phyloP scores from a whole-genome alignment of 2,329 filamentous ascomycete species.

The Colletotrichum horii region DNA sequence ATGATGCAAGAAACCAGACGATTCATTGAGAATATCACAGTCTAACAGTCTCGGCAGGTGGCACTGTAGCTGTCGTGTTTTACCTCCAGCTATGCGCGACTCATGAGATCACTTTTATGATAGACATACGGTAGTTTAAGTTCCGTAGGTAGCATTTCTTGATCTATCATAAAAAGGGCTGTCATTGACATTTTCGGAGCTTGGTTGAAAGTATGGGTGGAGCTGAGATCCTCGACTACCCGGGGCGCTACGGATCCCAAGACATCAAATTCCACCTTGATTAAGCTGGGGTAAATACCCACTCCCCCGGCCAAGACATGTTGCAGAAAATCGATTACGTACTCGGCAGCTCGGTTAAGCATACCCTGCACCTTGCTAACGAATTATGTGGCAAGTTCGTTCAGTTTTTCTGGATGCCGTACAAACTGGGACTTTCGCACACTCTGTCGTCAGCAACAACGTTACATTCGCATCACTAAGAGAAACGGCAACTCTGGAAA shows the following conservation, averaged over 20 bases:
- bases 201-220: not conserved
- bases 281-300: not conserved
- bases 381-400: not conserved
- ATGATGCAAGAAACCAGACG: too few relatives aligned
- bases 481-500: not conserved
- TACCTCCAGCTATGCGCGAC: not conserved
- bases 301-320: not conserved
- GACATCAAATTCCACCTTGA: not conserved
- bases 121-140: not conserved
- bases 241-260: not conserved
- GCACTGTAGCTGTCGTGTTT: not conserved
- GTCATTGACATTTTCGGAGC: not conserved
- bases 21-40: not conserved
- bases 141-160: not conserved
- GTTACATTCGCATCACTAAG: not conserved
- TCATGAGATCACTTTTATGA: not conserved
- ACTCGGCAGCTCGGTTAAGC: not conserved
- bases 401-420: not conserved
- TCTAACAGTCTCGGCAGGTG: not conserved
- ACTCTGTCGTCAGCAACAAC: not conserved
- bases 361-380: not conserved
- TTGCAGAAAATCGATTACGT: not conserved
- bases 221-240: not conserved
- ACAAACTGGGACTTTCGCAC: not conserved
- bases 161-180: not conserved